Base-by-base conservation (phyloP, 257 asterid genomes). In the Hygrophila difformis region DNA sequence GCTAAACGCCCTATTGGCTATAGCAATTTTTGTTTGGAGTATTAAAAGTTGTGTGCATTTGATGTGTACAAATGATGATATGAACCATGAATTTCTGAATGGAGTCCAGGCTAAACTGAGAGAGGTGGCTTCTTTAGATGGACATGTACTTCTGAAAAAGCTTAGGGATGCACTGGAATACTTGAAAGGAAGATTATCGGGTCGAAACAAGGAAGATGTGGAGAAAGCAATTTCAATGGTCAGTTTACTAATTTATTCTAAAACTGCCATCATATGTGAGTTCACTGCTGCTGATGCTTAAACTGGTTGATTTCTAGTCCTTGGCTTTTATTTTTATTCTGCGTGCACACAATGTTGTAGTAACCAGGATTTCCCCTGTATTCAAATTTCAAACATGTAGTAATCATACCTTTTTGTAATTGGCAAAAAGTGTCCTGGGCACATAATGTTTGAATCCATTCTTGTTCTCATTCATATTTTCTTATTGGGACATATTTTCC, bases 61-160 rank as follows among this genome's bases (percentile, higher is more conserved):
- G 55, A 29, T 13, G 24, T 22, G 6, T 40, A 22, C 39, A 29
- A 31, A 19, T 46, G 41, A 61, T 26, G 45, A 22, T 43, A 54
- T 17, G 49, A 52, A 23, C 14, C n/a, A 4, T 26, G 45, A 36
- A 38, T 6, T 49, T 43, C 40, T 38, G 17, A 19, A 17, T 56
- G 64, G 35, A 55, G 21, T 55, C 35, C 84, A 89, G 97, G 98
- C 96, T 28, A 89, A 79, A 60, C 78, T 89, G 35, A 81, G 87
- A 61, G 96, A 89, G 72, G 94, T 77, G 52, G 78, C 92, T 26
- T 85, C 96, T 11, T 65, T 89, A 37, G 98, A 89, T 61, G 98
- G 98, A 44, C 95, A 85, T 22, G 95, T 89, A 60, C 96, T 84
- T 73, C 66, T 89, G 64, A 89, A 89, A 80, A 89, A 89, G 82